A percentile compares a stretch with the other conserved stretches of the same genome.
Evolutionary conservation across 495 filamentous ascomycete genomes (phyloP).

Genomic region (Penicillium manginii): DNA sequence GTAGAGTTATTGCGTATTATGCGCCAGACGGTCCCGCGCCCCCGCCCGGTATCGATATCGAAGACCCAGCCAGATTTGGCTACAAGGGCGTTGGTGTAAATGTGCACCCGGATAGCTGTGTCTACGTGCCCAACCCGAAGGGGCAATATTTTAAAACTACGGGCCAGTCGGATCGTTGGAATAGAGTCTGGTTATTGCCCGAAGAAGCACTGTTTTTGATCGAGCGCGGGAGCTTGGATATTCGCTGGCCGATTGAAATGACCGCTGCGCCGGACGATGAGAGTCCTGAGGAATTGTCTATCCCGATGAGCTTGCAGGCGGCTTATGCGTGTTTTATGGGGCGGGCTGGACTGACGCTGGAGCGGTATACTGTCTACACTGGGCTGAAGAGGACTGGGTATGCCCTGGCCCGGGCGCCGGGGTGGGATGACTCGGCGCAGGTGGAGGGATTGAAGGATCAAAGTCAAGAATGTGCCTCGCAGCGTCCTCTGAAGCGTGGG

Average conservation of each 20-base stretch:
- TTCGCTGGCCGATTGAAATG: constrained; percentile 70
- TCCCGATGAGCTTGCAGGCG: constrained; percentile 87
- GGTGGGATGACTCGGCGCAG: constrained; percentile 46
- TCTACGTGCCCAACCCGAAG: constrained; percentile 48
- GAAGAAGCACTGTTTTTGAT: constrained; percentile 90
- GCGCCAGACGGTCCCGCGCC: constrained; percentile 42
- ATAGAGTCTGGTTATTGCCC: constrained; percentile 78
- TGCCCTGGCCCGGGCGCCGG: constrained; percentile 69
- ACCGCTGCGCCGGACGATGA: constrained; percentile 34
- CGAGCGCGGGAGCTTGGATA: constrained; percentile 82
- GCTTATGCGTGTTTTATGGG: constrained; percentile 83
- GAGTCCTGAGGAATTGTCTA: constrained; percentile 50
- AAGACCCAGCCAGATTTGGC: constrained; percentile 16
- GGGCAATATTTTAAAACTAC: constrained; percentile 61
- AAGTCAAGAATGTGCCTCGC: constrained; percentile 4
- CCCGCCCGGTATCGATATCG: constrained; percentile 12
- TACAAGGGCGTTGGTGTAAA: constrained; percentile 22
- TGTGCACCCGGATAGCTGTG: constrained; percentile 43
- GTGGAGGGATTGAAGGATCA: constrained; percentile 8
- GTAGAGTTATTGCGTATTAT: constrained; percentile 57
- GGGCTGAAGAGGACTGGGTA: constrained; percentile 85
- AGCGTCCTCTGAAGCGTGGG: constrained; percentile 21
- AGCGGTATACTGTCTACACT: constrained; percentile 84
- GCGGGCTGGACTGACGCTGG: constrained; percentile 66
- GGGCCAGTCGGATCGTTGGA: constrained; percentile 58